These are phyloP conservation scores for Collybiopsis luxurians DNA, from an alignment of 768 basidiomycete genomes.

Conservation along the genomic window DNA sequence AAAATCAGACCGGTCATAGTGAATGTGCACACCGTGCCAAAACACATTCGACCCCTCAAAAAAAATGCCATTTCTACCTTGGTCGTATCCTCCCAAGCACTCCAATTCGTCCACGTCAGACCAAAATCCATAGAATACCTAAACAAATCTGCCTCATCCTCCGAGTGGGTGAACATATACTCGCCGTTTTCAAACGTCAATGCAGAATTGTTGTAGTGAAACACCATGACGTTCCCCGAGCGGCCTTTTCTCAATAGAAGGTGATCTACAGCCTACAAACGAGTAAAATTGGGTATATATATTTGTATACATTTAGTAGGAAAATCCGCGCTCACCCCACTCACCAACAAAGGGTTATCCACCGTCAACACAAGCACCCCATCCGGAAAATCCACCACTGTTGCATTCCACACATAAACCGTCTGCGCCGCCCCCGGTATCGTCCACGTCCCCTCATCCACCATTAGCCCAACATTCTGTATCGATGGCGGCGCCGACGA, in stretches of 20 bases:
- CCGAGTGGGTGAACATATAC: slow-evolving; percentile 77
- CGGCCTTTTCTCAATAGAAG: slow-evolving; percentile 80
- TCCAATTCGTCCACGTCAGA: slow-evolving; percentile 80
- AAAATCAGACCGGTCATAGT: slow-evolving; percentile 59
- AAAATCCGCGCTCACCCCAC: slow-evolving; percentile 46
- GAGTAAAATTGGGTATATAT: neutral
- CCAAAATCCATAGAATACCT: slow-evolving; percentile 88
- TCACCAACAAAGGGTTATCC: slow-evolving; percentile 49
- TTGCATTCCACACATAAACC: slow-evolving; percentile 71
- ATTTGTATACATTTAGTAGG: neutral
- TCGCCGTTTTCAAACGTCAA: slow-evolving; percentile 58
- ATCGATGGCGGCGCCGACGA: slow-evolving; percentile 64
- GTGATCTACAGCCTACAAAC: slow-evolving; percentile 65
- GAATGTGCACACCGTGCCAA: slow-evolving; percentile 82
- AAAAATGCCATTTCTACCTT: slow-evolving; percentile 60
- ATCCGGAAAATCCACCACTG: slow-evolving; percentile 72
- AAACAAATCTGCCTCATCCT: slow-evolving; percentile 83
- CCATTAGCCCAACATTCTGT: slow-evolving; percentile 36
- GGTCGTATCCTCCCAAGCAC: slow-evolving; percentile 71
- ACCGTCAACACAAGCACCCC: slow-evolving; percentile 78
- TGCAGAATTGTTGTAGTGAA: slow-evolving; percentile 69
- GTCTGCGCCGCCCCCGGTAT: slow-evolving; percentile 59
- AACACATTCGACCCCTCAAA: slow-evolving; percentile 44
- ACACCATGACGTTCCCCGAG: slow-evolving; percentile 79
- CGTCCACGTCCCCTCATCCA: slow-evolving; percentile 42